Evolutionary conservation across 139 green algal genomes (phyloP).

Genomic region (Penium margaritaceum): DNA sequence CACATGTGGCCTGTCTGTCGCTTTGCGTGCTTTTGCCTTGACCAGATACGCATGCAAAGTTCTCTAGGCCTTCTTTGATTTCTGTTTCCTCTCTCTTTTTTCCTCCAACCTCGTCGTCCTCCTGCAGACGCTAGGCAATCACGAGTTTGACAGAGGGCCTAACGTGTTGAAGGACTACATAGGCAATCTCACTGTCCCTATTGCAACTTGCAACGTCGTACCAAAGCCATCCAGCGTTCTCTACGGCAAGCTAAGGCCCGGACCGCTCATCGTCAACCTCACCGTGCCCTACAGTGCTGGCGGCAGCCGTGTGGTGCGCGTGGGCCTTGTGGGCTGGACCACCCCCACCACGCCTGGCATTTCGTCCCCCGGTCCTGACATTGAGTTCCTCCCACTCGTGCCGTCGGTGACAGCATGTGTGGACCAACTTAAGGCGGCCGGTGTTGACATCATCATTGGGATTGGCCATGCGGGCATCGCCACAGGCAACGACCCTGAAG

Average conservation of each 20-base stretch:
- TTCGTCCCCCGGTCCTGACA: conserved; percentile 21
- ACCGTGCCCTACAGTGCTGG: too few species aligned
- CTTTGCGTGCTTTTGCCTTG: too few species aligned
- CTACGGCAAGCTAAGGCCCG: conserved; percentile 19
- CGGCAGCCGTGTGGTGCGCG: conserved; percentile 5
- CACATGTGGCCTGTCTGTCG: too few species aligned
- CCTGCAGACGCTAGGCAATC: conserved; percentile 48
- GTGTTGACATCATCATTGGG: conserved; percentile 44
- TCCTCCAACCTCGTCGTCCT: too few species aligned
- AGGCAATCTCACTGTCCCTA: conserved; percentile 14
- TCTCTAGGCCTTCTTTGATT: too few species aligned
- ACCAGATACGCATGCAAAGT: too few species aligned
- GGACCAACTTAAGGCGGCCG: conserved; percentile 2
- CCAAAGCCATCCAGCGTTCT: background rate
- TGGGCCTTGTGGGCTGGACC: conserved; percentile 35
- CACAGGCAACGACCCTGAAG: background rate
- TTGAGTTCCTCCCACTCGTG: conserved; percentile 16
- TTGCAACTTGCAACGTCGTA: conserved; percentile 45
- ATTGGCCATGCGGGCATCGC: conserved; percentile 35
- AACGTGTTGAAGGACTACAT: conserved; percentile 29
- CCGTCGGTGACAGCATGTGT: conserved; percentile 13
- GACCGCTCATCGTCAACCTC: conserved; percentile 17
- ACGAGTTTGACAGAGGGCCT: conserved; percentile 49
- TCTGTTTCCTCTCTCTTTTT: too few species aligned
- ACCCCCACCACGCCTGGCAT: conserved; percentile 15